Percentiles rank a stretch among this genome's conserved stretches.
Conservation (phyloP, 2,329 filamentous ascomycete genomes). For the Lachnellula suecica region DNA sequence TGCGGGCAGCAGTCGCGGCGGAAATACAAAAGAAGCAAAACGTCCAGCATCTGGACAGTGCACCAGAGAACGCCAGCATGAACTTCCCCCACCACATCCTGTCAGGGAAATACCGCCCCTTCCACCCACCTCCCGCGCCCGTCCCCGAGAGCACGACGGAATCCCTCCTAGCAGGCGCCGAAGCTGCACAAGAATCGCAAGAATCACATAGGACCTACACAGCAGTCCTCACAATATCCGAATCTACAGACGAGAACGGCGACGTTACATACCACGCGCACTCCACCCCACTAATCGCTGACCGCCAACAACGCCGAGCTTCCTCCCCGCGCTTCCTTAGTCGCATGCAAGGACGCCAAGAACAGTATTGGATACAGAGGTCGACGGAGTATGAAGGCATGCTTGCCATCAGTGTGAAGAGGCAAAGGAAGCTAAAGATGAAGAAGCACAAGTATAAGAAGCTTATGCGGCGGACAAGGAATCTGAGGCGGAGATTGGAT, state of each 20-base stretch:
- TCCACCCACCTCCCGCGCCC: conserved; percentile 81
- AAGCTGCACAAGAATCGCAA: conserved; percentile 34
- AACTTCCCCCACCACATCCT: conserved; percentile 68
- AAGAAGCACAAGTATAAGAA: conserved; percentile 99
- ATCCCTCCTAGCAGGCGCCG: conserved; percentile 36
- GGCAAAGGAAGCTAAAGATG: conserved; percentile 95
- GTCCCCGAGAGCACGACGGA: conserved; percentile 51
- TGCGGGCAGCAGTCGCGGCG: conserved; percentile 41
- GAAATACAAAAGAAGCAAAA: conserved; percentile 47
- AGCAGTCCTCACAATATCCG: conserved; percentile 66
- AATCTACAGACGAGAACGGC: conserved; percentile 59
- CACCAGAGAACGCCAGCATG: conserved; percentile 45
- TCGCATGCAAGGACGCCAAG: conserved; percentile 65
- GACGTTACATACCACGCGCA: conserved; percentile 61
- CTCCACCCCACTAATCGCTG: conserved; percentile 55
- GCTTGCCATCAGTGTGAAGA: conserved; percentile 84
- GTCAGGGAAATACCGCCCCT: conserved; percentile 72
- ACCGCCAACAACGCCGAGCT: conserved; percentile 6
- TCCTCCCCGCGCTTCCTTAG: conserved; percentile 60
- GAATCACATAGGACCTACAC: conserved; percentile 58
- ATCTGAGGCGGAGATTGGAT: conserved; percentile 70
- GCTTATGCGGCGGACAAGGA: conserved; percentile 89
- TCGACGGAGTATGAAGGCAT: conserved; percentile 54
- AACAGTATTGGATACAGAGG: conserved; percentile 51
- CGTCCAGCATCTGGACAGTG: conserved; percentile 53